phyloP scores from a whole-genome alignment of 2,329 filamentous ascomycete species.

The Dothidotthia symphoricarpi region DNA sequence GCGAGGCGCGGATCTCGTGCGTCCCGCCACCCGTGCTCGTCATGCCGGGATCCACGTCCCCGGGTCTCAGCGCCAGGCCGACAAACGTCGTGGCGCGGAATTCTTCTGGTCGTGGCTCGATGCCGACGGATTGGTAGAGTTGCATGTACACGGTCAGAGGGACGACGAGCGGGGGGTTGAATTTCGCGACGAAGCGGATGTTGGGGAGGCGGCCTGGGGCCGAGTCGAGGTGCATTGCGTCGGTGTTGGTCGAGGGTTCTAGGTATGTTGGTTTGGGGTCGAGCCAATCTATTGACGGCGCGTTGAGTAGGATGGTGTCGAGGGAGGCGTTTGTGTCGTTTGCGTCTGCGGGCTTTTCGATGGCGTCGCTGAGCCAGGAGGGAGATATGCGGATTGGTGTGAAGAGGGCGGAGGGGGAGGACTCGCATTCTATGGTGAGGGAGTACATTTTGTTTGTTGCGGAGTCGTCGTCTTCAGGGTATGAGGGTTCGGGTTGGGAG shows the following conservation, averaged over 20 bases:
- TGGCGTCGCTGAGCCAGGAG: constrained; percentile 67
- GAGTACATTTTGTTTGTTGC: constrained; percentile 59
- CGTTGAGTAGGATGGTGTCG: constrained; percentile 44
- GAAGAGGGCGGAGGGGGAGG: constrained; percentile 48
- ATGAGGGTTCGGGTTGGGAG: constrained; percentile 10
- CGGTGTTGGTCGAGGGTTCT: constrained; percentile 28
- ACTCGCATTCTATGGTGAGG: constrained; percentile 64
- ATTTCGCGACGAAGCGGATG: constrained; percentile 70
- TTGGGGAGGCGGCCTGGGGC: constrained; percentile 61
- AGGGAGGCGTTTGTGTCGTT: constrained; percentile 37
- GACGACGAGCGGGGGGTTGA: constrained; percentile 71
- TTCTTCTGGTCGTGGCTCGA: constrained; percentile 55
- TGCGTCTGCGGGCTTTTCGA: constrained; percentile 57
- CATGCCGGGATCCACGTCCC: constrained; percentile 55
- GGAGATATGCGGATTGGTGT: constrained; percentile 68
- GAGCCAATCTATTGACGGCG: constrained; percentile 63
- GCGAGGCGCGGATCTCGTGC: constrained; percentile 54
- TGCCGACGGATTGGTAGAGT: constrained; percentile 59
- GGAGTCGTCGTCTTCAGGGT: constrained; percentile 39
- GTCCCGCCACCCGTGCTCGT: constrained; percentile 35
- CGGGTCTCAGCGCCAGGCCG: constrained; percentile 52
- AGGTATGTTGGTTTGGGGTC: constrained; percentile 65
- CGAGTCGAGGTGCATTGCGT: constrained; percentile 58
- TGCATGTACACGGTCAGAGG: constrained; percentile 63
- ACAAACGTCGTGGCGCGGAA: constrained; percentile 50